Evolutionary conservation across 345 rosid species (phyloP).

Genomic region (Brassica juncea): DNA sequence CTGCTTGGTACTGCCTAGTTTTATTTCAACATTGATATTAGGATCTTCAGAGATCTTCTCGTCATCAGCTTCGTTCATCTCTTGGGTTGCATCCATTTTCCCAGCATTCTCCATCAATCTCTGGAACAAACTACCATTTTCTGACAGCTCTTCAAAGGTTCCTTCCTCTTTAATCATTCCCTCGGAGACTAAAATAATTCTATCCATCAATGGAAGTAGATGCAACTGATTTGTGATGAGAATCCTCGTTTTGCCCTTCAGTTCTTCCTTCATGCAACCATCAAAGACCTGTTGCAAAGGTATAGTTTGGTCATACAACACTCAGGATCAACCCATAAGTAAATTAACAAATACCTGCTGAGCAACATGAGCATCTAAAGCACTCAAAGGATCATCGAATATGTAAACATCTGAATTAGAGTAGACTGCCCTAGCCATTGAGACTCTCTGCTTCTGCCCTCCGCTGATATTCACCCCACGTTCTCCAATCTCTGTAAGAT

Average conservation of each 20-base stretch:
- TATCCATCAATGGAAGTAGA: conserved; percentile 92
- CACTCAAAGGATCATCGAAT: conserved; percentile 97
- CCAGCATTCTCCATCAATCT: conserved; percentile 97
- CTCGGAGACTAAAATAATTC: conserved; percentile 65
- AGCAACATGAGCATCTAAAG: conserved; percentile 91
- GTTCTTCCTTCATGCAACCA: conserved; percentile 79
- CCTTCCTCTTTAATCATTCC: conserved; percentile 91
- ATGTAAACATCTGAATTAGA: conserved; percentile 87
- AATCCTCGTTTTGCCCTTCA: conserved; percentile 74
- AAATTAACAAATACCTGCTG: conserved; percentile 58
- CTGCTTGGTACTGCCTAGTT: conserved; percentile 37
- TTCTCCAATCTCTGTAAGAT: conserved; percentile 95
- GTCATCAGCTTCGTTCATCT: conserved; percentile 39
- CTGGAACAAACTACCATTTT: conserved; percentile 66
- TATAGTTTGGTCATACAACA: neutral
- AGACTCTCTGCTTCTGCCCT: conserved; percentile 98
- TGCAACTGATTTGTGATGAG: conserved; percentile 96
- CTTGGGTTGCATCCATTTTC: conserved; percentile 72
- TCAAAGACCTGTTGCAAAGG: conserved; percentile 69
- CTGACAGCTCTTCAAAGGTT: conserved; percentile 81
- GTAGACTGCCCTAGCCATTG: conserved; percentile 98
- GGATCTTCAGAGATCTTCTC: conserved; percentile 42
- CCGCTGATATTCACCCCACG: conserved; percentile 99
- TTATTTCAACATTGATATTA: conserved; percentile 39
- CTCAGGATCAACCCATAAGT: neutral